phyloP scores from a whole-genome alignment of 768 basidiomycete species.

The Phaeolepiota aurea region DNA sequence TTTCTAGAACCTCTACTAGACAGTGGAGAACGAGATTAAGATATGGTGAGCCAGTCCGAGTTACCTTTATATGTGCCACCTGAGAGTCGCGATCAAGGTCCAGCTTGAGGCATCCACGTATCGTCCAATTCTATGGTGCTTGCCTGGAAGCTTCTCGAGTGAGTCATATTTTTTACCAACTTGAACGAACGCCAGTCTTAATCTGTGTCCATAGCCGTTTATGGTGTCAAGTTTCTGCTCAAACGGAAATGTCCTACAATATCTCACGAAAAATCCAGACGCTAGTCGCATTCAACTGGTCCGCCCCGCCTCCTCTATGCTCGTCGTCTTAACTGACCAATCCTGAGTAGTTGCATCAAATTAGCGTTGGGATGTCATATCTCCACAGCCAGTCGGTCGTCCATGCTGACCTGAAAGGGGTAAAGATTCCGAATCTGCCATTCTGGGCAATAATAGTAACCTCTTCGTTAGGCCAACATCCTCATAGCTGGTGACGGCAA shows the following conservation, averaged over 20 bases:
- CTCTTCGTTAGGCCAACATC: conserved; percentile 27
- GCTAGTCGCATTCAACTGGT: conserved; percentile 6
- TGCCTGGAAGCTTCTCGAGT: conserved; percentile 30
- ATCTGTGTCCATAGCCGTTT: conserved; percentile 9
- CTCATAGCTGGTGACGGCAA: conserved; percentile 24
- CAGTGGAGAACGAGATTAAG: conserved; percentile 30
- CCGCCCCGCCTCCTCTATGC: conserved; percentile 4
- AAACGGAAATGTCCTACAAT: conserved; percentile 4
- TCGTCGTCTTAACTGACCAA: not conserved
- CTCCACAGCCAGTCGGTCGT: conserved; percentile 15
- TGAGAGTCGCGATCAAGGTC: conserved; percentile 31
- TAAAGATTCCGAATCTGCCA: conserved; percentile 2
- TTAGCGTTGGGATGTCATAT: conserved; percentile 16
- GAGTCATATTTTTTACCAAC: too few species aligned
- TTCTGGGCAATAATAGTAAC: not conserved
- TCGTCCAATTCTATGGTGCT: conserved; percentile 40
- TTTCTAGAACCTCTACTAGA: conserved; percentile 13
- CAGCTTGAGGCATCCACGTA: conserved; percentile 28
- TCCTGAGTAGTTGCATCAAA: conserved; percentile 10
- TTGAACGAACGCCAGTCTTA: too few species aligned
- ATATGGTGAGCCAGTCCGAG: conserved; percentile 32
- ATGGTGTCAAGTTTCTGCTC: conserved; percentile 3
- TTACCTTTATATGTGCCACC: too few species aligned
- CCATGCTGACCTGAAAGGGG: conserved; percentile 20
- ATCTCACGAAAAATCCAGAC: conserved; percentile 2